Base-by-base conservation (phyloP, 371 early-diverging fungal genomes). In the Mitosporidium daphniae region DNA sequence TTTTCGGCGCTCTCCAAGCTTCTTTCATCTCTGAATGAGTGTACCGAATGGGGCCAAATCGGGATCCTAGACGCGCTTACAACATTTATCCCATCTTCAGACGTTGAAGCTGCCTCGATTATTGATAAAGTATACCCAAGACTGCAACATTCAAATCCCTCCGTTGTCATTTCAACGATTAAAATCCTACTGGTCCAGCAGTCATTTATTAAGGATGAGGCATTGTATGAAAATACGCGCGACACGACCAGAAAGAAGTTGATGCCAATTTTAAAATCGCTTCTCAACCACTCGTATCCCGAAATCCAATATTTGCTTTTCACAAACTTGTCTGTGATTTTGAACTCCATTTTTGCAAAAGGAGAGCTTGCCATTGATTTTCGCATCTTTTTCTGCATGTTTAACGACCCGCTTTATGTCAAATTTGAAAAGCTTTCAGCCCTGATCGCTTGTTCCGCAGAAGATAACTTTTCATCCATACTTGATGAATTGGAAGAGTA, bases 361-460 rank as follows among this genome's bases (percentile, higher is more conserved):
- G 62, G 31, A 77, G n/a, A n/a, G n/a, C n/a, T n/a, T n/a, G 7
- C 24, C 14, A 61, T 66, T 32, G 82, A 84, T 40, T 65, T 78
- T 33, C 59, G 70, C 15, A 71, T 77, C 10, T 86, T 91, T 45
- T 91, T 86, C 38, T 78, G 77, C 47, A 86, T 82, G 47, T 91
- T 77, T 50, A 75, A 86, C 40, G 93, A 91, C 44, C 89, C 93
- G 10, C 69, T 68, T 33, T 86, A 82, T 38, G 84, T 91, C 26
- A 91, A 86, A 39, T 50, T 74, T 23, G 82, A 70, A 28, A 91
- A 91, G 38, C 56, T 91, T 9, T 78, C 78, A 40, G 68, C 82
- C 25, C 66, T 91, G 28, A 61, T 84, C 42, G 55, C 64, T 34
- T 52, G 86, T 12, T 57, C 61, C 21, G 63, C 57, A 31, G 63